A percentile compares a stretch with the other conserved stretches of the same genome.
Conservation (phyloP, 2,329 filamentous ascomycete genomes). For the Furcasterigmium furcatum region DNA sequence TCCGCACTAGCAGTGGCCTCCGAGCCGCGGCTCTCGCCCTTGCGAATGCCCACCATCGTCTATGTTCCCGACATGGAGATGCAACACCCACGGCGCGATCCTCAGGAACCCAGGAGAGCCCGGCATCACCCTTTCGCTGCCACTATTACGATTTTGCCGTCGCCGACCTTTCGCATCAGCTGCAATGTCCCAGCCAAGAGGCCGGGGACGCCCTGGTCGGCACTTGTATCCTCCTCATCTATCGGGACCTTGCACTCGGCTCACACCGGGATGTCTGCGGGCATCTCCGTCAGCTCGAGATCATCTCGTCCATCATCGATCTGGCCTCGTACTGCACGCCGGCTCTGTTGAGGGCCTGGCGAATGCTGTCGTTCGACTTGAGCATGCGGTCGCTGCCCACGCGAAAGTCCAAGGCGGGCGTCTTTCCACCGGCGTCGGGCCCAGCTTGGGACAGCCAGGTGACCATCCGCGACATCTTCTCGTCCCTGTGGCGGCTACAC, state of each 20-base stretch:
- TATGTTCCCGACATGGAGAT: no score
- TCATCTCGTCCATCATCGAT: background rate
- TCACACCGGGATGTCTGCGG: background rate
- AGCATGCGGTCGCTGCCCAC: background rate
- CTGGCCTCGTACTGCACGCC: background rate
- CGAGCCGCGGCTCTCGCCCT: constrained; percentile 1
- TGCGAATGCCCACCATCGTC: background rate
- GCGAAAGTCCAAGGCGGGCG: background rate
- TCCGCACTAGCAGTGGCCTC: background rate
- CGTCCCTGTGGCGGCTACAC: background rate
- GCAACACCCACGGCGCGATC: background rate
- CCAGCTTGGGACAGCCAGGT: background rate
- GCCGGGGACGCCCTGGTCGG: background rate
- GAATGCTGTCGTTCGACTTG: background rate
- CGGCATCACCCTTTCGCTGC: no score
- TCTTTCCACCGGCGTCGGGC: background rate
- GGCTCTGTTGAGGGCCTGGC: background rate
- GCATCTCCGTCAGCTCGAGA: background rate
- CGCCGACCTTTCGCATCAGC: background rate
- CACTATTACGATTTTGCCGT: constrained; percentile 4
- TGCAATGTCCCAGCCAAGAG: background rate
- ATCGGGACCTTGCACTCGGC: constrained; percentile 1
- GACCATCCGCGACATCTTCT: constrained; percentile 2
- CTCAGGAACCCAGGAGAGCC: background rate
- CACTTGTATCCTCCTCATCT: background rate